Percentiles rank a stretch among this genome's conserved stretches.
Conservation (phyloP, 1,284 basidiomycete species). For the Vanrija pseudolonga region DNA sequence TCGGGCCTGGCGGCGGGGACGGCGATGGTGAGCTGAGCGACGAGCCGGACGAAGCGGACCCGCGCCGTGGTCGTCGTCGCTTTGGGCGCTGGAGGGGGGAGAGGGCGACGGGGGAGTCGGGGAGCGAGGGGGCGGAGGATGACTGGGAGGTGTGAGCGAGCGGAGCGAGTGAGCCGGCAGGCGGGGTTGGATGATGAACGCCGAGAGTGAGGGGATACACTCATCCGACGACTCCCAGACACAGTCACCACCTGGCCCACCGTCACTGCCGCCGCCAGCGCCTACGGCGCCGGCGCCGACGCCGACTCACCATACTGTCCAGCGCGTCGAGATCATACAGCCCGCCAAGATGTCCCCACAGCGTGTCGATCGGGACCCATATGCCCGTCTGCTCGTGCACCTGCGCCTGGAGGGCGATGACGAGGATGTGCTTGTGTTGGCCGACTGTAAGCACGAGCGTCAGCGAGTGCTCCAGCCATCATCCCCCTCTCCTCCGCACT, state of each 20-base stretch:
- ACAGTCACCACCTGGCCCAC: too few species aligned
- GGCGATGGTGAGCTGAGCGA: constrained; percentile 10
- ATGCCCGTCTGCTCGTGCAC: constrained; percentile 32
- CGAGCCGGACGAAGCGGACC: constrained; percentile 10
- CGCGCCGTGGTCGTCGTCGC: constrained; percentile 12
- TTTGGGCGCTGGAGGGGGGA: constrained; percentile 13
- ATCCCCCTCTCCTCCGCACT: too few species aligned
- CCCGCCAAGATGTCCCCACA: constrained; percentile 68
- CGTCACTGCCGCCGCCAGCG: too few species aligned
- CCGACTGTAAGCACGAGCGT: constrained; percentile 25
- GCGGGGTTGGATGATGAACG: neutral
- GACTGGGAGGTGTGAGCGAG: constrained; percentile 6
- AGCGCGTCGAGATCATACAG: constrained; percentile 74
- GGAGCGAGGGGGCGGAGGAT: constrained; percentile 18
- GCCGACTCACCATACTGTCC: constrained; percentile 65
- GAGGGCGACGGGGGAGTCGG: constrained; percentile 11
- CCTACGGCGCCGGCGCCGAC: too few species aligned
- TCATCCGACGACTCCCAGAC: neutral
- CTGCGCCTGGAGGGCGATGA: constrained; percentile 35
- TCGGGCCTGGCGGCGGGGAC: neutral
- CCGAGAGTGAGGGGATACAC: neutral
- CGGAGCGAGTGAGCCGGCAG: neutral
- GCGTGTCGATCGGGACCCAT: constrained; percentile 57
- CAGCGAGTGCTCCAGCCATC: too few species aligned
- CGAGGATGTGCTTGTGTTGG: constrained; percentile 33